Conservation (phyloP, 2,329 filamentous ascomycete genomes). For the Apiospora phragmitis region DNA sequence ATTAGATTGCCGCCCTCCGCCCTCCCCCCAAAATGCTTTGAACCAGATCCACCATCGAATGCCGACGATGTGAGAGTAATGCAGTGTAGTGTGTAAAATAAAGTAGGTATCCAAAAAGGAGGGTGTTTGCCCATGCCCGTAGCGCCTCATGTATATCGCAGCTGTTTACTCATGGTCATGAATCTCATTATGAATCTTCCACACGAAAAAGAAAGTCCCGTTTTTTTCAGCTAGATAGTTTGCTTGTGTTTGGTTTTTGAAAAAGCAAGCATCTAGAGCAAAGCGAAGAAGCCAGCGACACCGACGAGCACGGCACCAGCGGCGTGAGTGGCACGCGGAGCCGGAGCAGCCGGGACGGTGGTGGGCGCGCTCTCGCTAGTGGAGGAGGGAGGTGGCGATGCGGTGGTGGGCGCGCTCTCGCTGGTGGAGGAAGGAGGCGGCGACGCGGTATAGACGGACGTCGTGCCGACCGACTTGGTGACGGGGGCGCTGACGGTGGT, state of each 20-base stretch:
- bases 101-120: neutral
- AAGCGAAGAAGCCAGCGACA: conserved; percentile 27
- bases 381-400: neutral
- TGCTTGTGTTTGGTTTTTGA: too few relatives aligned
- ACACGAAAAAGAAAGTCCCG: neutral
- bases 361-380: conserved; percentile 8
- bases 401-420: neutral
- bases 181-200: neutral
- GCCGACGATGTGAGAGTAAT: neutral
- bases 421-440: neutral
- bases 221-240: too few relatives aligned
- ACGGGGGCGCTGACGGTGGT: conserved; percentile 23
- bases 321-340: conserved; percentile 23
- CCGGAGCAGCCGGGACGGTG: conserved; percentile 18
- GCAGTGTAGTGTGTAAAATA: neutral
- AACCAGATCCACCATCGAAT: neutral
- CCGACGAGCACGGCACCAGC: conserved; percentile 27
- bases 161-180: conserved; percentile 4
- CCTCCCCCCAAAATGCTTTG: neutral
- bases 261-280: conserved; percentile 22
- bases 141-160: neutral
- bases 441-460: neutral
- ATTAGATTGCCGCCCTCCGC: neutral
- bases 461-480: conserved; percentile 13
- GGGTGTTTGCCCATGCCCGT: neutral